These are phyloP conservation scores for Fusarium anthophilum DNA, from an alignment of 2,329 filamentous ascomycete species.

Conservation along the genomic window DNA sequence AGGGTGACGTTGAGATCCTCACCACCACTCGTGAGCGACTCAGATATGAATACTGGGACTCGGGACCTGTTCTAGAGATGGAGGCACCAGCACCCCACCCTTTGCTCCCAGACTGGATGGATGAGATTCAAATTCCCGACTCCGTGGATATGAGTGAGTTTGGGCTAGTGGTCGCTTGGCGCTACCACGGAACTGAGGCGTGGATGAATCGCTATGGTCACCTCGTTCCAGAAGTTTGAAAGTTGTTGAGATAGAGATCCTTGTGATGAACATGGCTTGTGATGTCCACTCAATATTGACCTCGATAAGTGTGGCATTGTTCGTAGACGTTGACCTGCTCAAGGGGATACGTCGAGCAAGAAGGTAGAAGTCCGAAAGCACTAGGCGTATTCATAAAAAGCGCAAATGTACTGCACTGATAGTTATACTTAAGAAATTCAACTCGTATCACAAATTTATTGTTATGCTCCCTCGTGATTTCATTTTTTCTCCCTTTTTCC, in stretches of 20 bases:
- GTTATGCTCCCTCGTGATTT: rapidly evolving
- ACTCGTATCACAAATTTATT: rapidly evolving
- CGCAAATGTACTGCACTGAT: too few relatives aligned
- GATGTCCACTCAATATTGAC: too few relatives aligned
- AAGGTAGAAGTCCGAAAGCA: too few relatives aligned
- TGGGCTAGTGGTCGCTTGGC: neutral
- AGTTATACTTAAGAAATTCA: too few relatives aligned
- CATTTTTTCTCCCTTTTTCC: too few relatives aligned
- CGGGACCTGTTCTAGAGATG: neutral
- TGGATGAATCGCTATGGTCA: neutral
- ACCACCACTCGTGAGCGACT: neutral
- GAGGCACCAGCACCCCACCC: neutral
- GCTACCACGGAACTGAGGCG: neutral
- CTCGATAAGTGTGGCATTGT: too few relatives aligned
- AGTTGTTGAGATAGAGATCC: rapidly evolving
- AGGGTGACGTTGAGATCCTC: neutral
- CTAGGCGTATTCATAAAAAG: too few relatives aligned
- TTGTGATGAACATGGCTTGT: too few relatives aligned
- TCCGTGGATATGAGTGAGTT: too few relatives aligned
- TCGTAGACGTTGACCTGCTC: rapidly evolving
- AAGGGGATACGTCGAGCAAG: neutral
- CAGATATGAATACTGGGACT: neutral
- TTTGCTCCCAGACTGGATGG: neutral
- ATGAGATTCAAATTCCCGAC: neutral
- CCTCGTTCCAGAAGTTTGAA: neutral